Evolutionary conservation across 495 filamentous ascomycete genomes (phyloP).

Genomic region (Neurospora sp.): DNA sequence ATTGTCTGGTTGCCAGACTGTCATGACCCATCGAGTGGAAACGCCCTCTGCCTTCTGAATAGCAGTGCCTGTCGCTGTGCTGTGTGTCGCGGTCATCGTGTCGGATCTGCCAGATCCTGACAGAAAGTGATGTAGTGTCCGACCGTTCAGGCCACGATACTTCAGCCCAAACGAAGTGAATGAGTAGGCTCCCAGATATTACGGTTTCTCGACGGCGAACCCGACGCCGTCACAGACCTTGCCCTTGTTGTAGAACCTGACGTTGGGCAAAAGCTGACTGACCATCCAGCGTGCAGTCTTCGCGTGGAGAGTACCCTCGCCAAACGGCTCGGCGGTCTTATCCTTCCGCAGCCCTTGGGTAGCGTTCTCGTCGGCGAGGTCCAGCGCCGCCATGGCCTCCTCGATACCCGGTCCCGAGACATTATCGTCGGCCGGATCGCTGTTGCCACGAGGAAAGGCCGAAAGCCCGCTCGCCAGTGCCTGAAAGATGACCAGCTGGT

Average conservation of each 20-base stretch:
- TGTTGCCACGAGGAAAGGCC: constrained; percentile 19
- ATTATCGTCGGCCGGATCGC: constrained; percentile 8
- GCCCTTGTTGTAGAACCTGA: constrained; percentile 43
- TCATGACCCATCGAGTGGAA: background rate
- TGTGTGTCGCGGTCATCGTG: background rate
- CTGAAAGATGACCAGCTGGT: constrained; percentile 77
- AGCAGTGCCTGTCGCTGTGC: background rate
- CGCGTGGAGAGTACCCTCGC: constrained; percentile 56
- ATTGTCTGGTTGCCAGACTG: background rate
- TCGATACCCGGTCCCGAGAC: constrained; percentile 6
- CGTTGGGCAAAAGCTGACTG: constrained; percentile 39
- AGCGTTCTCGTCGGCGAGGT: constrained; percentile 6
- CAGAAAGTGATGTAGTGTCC: background rate
- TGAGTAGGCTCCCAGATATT: background rate
- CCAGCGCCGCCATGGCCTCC: constrained; percentile 7
- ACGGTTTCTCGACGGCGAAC: constrained; percentile 9
- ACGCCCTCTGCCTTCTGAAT: background rate
- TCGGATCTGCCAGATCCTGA: background rate
- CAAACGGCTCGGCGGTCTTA: constrained; percentile 34
- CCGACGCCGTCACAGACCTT: constrained; percentile 41
- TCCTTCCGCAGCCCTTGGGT: constrained; percentile 18
- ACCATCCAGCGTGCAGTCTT: constrained; percentile 70
- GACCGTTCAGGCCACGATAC: background rate
- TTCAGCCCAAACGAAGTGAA: background rate
- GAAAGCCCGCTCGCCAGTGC: constrained; percentile 52